Conservation (phyloP, 352 stramenopile genomes). For the Peronospora belbahrii region DNA sequence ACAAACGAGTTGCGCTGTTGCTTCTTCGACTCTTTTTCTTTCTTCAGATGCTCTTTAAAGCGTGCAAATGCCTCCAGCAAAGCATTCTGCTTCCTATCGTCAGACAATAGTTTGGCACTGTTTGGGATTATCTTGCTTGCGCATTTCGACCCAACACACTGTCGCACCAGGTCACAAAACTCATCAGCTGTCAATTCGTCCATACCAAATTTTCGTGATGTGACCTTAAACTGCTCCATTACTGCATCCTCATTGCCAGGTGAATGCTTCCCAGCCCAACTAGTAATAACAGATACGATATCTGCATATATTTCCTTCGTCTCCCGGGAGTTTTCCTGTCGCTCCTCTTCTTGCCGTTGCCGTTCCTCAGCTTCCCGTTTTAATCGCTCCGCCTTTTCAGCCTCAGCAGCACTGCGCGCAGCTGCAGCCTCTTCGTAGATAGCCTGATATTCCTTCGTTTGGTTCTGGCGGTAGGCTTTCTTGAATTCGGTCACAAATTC, state of each 20-base stretch:
- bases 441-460: slow-evolving; percentile 77
- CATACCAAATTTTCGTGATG: slow-evolving; percentile 48
- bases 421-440: slow-evolving; percentile 65
- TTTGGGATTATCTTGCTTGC: slow-evolving; percentile 67
- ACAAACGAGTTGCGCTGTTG: slow-evolving; percentile 41
- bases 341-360: slow-evolving; percentile 44
- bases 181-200: slow-evolving; percentile 65
- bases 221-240: slow-evolving; percentile 57
- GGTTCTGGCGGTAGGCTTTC: slow-evolving; percentile 83
- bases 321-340: slow-evolving; percentile 42
- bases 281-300: slow-evolving; percentile 55
- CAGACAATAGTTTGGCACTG: slow-evolving; percentile 56
- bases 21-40: slow-evolving; percentile 73
- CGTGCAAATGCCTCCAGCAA: slow-evolving; percentile 50
- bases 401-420: slow-evolving; percentile 38
- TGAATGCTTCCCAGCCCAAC: slow-evolving; percentile 50
- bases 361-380: slow-evolving; percentile 48
- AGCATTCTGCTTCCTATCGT: slow-evolving; percentile 45
- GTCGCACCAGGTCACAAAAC: slow-evolving; percentile 60
- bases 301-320: slow-evolving; percentile 56
- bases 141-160: slow-evolving; percentile 65
- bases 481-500: slow-evolving; percentile 84
- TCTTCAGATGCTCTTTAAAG: slow-evolving; percentile 61
- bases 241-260: slow-evolving; percentile 36
- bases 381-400: slow-evolving; percentile 37